Conservation (phyloP, 2,329 filamentous ascomycete species). For the Colletotrichum australisinense region DNA sequence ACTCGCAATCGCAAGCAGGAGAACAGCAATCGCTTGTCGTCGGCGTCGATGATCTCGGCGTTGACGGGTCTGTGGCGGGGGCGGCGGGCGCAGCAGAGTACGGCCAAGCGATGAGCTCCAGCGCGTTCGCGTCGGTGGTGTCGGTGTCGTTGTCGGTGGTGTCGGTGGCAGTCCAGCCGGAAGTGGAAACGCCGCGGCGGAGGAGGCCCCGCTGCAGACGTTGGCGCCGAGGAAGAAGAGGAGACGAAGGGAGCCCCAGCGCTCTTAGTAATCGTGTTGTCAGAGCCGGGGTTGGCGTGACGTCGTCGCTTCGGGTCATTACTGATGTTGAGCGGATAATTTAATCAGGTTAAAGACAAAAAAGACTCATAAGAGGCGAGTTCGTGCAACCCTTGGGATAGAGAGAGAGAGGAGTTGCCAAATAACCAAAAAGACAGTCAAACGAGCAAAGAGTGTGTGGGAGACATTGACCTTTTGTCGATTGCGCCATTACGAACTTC, state of each 20-base stretch:
- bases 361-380: background rate
- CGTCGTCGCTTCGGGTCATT: constrained; percentile 27
- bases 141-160: constrained; percentile 1
- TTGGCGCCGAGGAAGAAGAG: background rate
- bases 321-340: constrained; percentile 12
- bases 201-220: constrained; percentile 23
- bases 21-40: background rate
- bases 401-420: background rate
- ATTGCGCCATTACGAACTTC: background rate
- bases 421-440: background rate
- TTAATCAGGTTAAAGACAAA: background rate
- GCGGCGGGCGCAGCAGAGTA: background rate
- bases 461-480: background rate
- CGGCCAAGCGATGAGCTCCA: constrained; percentile 30
- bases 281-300: constrained; percentile 31
- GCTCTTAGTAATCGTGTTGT: constrained; percentile 49
- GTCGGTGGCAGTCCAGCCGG: background rate
- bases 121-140: constrained; percentile 10
- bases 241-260: constrained; percentile 31
- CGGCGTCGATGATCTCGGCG: background rate
- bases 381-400: background rate
- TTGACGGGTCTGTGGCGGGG: constrained; percentile 6
- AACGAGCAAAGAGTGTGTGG: background rate
- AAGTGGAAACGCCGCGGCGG: constrained; percentile 10
- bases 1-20: background rate